Base-by-base conservation (phyloP, 768 basidiomycete species). In the Boletus huronensis region DNA sequence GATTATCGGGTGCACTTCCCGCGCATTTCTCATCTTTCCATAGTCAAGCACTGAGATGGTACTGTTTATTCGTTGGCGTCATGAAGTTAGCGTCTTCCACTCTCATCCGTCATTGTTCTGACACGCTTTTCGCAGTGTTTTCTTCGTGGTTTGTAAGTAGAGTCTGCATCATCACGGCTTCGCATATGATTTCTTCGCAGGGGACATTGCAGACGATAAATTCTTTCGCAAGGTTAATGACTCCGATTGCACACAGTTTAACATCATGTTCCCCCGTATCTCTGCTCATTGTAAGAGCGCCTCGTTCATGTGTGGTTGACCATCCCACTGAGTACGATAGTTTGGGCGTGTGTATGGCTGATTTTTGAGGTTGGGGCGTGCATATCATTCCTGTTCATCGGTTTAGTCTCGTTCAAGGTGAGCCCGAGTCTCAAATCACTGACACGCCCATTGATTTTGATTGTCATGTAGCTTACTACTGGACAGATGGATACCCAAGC, bases 171-270 rank as follows among this genome's bases (percentile, higher is more conserved):
- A 38, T 44, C 10, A 17, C n/a, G 7, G 8, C 36, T 26, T 45
- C 23, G 14, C 32, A 42, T 44, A 39, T 38, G 11, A 49, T 47
- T 44, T 48, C 43, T 59, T 48, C 23, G 54, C 63, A 93, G 90
- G 90, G 94, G 94, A 98, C 66, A 87, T 95, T 42, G 83, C 91
- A 41, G 95, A 98, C 68, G 94, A 98, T 66, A 81, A 90, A 52
- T 92, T 95, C 74, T 97, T 95, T 73, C 90, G 93, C 66, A 96
- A 96, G 76, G 80, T 85, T 26, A 96, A 96, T 64, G 90, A 93
- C 64, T 93, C 92, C 1, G 94, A 96, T 65, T 90, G 90, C 54
- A 91, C 93, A 2, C 94, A 98, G 64, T 96, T 93, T 66, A 73
- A 82, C 17, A 73, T 93, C 42, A 68, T 98, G 48, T 93, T 78